These are phyloP conservation scores for Fragaria ananassa DNA, from an alignment of 306 rosid species.

Conservation along the genomic window DNA sequence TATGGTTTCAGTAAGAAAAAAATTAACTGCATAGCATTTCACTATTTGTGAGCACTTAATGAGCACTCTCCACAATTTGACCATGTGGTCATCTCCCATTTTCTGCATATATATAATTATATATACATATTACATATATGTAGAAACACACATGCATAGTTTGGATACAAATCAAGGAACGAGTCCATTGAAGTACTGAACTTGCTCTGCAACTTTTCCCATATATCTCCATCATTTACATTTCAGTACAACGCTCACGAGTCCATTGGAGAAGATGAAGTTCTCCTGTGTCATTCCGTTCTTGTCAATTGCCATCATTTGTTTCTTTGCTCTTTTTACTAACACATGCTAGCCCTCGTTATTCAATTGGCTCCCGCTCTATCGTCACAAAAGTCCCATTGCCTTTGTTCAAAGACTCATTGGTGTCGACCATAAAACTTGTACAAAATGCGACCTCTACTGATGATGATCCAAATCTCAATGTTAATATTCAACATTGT, in stretches of 20 bases:
- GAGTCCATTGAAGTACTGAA: not conserved
- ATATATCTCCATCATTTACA: not conserved
- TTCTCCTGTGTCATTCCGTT: not conserved
- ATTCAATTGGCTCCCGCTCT: not conserved
- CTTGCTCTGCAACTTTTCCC: not conserved
- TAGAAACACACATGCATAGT: not conserved
- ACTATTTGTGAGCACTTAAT: too few relatives aligned
- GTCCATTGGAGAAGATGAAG: not conserved
- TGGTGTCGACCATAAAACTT: constrained; percentile 15
- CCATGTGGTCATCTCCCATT: too few relatives aligned
- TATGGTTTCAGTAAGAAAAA: too few relatives aligned
- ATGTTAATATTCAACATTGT: not conserved
- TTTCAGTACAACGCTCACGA: not conserved
- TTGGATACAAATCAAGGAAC: too few relatives aligned
- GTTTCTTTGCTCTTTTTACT: not conserved
- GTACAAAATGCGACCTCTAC: not conserved
- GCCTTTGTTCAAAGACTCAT: not conserved
- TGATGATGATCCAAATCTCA: not conserved
- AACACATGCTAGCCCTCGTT: not conserved
- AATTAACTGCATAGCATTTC: too few relatives aligned
- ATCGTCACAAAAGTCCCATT: not conserved
- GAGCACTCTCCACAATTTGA: too few relatives aligned
- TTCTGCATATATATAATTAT: too few relatives aligned
- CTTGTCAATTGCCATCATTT: not conserved
- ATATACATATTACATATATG: too few relatives aligned